These are phyloP conservation scores for Cytospora paraplurivora DNA, from an alignment of 2,329 filamentous ascomycete genomes.

Conservation along the genomic window DNA sequence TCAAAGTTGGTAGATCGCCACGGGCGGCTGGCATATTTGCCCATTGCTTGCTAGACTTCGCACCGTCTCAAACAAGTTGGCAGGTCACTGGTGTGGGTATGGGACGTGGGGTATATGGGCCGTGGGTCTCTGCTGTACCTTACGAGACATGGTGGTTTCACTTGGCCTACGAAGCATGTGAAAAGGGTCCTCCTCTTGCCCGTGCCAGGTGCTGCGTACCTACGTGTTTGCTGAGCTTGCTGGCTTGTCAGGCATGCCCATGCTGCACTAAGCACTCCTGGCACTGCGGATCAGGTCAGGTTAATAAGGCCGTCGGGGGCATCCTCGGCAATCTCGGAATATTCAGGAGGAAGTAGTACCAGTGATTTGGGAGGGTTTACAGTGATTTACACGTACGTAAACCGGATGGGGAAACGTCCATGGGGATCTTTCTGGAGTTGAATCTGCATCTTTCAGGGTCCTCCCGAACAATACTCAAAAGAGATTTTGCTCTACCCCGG, in stretches of 20 bases:
- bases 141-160: slow-evolving; percentile 19
- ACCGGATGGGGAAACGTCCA: slow-evolving; percentile 14
- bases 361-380: background rate
- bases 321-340: slow-evolving; percentile 11
- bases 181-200: slow-evolving; percentile 12
- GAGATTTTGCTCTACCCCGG: slow-evolving; percentile 27
- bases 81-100: slow-evolving; percentile 17
- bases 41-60: slow-evolving; percentile 15
- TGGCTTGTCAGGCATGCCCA: background rate
- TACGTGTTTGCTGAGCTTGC: background rate
- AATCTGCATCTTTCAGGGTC: slow-evolving; percentile 13
- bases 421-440: slow-evolving; percentile 11
- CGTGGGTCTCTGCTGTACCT: slow-evolving; percentile 10
- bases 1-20: slow-evolving; percentile 20
- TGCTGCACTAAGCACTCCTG: background rate
- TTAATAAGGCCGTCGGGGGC: background rate
- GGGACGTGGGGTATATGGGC: slow-evolving; percentile 9
- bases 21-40: slow-evolving; percentile 20
- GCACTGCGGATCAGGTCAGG: background rate
- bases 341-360: background rate
- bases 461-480: slow-evolving; percentile 22
- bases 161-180: slow-evolving; percentile 25
- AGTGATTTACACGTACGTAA: background rate
- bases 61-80: slow-evolving; percentile 20
- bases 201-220: background rate